Conservation (phyloP, 441 rosid species). For the Pelargonium fulgidum region DNA sequence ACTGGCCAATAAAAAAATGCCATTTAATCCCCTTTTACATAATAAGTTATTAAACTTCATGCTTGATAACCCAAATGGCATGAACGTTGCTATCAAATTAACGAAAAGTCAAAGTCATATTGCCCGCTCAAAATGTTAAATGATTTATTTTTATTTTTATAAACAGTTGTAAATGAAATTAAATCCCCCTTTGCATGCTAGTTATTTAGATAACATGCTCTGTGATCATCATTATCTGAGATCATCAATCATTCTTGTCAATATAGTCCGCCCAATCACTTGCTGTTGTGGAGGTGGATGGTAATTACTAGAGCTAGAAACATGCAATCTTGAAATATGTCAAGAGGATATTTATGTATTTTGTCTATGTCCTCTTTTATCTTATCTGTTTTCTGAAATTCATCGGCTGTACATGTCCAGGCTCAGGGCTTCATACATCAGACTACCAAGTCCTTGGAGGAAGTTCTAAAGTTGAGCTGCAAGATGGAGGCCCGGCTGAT, state of each 20-base stretch:
- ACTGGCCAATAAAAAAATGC: too few species aligned
- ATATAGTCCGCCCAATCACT: background rate
- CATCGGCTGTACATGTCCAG: constrained; percentile 31
- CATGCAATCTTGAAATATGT: background rate
- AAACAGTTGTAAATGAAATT: too few species aligned
- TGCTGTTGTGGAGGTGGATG: background rate
- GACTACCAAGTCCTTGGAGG: constrained; percentile 46
- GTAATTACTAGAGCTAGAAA: background rate
- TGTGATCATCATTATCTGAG: background rate
- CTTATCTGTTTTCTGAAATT: background rate
- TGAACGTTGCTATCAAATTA: too few species aligned
- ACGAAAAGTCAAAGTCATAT: too few species aligned
- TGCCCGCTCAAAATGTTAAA: too few species aligned
- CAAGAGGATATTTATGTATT: background rate
- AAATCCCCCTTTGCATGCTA: background rate
- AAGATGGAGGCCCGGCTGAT: constrained; percentile 64
- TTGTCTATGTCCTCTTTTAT: background rate
- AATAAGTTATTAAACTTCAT: too few species aligned
- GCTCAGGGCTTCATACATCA: constrained; percentile 44
- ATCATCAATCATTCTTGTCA: background rate
- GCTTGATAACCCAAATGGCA: too few species aligned
- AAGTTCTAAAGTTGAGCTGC: constrained; percentile 43
- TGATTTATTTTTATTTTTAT: too few species aligned
- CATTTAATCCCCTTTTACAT: too few species aligned
- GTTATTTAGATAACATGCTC: background rate